Evolutionary conservation across 768 basidiomycete species (phyloP).

Genomic region (Neoboletus subvelutipes): DNA sequence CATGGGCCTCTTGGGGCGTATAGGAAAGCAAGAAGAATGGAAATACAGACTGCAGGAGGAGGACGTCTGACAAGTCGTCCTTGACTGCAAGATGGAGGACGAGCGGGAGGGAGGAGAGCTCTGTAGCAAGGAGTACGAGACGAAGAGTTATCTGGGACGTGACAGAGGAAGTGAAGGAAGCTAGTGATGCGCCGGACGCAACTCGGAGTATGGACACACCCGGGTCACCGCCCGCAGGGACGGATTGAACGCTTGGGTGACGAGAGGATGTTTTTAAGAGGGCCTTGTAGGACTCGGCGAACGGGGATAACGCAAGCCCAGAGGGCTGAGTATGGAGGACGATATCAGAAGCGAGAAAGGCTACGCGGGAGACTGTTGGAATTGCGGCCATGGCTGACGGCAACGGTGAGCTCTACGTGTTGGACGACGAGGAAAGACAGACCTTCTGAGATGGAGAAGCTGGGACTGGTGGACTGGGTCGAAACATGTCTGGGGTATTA

Average conservation of each 20-base stretch:
- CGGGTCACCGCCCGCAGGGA: conserved; percentile 67
- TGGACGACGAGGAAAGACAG: neutral
- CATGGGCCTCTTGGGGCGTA: conserved; percentile 78
- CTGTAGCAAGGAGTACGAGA: conserved; percentile 67
- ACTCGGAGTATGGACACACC: conserved; percentile 56
- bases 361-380: conserved; percentile 60
- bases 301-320: conserved; percentile 41
- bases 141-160: conserved; percentile 52
- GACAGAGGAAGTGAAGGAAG: conserved; percentile 57
- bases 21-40: conserved; percentile 82
- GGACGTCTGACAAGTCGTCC: conserved; percentile 69
- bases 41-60: conserved; percentile 74
- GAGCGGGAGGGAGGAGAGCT: conserved; percentile 62
- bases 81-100: conserved; percentile 69
- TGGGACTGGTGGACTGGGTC: neutral
- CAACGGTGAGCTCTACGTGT: conserved; percentile 6
- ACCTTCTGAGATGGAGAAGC: conserved; percentile 8
- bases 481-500: neutral
- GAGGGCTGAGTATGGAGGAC: conserved; percentile 57
- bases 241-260: conserved; percentile 44
- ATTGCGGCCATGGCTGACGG: conserved; percentile 28
- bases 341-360: conserved; percentile 67
- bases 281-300: conserved; percentile 30
- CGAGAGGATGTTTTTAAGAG: conserved; percentile 37
- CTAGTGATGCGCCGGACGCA: conserved; percentile 40